Conservation (phyloP, 345 rosid genomes). For the Salix koriyanagi region DNA sequence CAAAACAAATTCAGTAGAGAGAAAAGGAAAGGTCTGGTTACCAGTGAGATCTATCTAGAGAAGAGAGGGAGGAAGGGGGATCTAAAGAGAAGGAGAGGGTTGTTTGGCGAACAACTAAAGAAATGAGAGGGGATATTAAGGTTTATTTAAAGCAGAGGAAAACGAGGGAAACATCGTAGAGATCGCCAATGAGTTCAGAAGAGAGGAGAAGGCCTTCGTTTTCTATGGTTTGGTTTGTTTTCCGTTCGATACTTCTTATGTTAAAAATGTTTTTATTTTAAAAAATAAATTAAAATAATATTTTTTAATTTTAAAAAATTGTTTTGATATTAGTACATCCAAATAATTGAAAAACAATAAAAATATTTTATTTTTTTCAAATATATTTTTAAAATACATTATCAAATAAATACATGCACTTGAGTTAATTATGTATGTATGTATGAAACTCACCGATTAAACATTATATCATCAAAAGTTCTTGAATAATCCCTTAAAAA, state of each 20-base stretch:
- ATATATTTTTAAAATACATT: too few relatives aligned
- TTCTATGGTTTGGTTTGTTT: not conserved
- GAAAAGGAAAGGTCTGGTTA: not conserved
- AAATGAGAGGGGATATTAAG: not conserved
- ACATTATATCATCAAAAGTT: not conserved
- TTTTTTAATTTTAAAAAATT: too few relatives aligned
- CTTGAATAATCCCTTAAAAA: not conserved
- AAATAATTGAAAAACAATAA: too few relatives aligned
- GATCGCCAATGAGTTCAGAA: constrained; percentile 17
- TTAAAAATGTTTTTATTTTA: too few relatives aligned
- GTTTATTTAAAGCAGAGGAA: constrained; percentile 2
- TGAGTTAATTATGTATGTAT: too few relatives aligned
- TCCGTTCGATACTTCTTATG: constrained; percentile 31
- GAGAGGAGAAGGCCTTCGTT: not conserved
- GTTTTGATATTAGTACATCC: too few relatives aligned
- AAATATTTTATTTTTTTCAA: too few relatives aligned
- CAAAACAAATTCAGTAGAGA: too few relatives aligned
- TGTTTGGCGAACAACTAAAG: not conserved
- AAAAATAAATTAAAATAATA: too few relatives aligned
- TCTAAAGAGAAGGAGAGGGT: not conserved
- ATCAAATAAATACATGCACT: not conserved
- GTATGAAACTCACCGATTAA: too few relatives aligned
- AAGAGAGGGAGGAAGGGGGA: not conserved
- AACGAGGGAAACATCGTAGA: constrained; percentile 24
- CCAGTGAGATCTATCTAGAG: not conserved